phyloP scores from a whole-genome alignment of 2,329 filamentous ascomycete genomes.

The Xylariaceae sp. region DNA sequence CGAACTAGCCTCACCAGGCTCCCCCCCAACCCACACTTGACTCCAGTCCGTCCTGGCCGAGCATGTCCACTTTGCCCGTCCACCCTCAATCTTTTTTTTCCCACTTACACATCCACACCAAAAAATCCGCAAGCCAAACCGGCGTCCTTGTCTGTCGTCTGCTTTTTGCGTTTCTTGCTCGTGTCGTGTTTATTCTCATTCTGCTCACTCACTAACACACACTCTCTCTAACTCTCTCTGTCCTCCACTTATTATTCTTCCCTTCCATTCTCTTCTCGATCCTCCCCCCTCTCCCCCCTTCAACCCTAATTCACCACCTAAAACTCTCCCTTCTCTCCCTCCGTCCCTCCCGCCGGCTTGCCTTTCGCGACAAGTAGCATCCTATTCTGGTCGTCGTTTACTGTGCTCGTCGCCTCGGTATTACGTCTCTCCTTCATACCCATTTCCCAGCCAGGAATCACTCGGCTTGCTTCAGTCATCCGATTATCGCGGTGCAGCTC shows the following conservation, averaged over 20 bases:
- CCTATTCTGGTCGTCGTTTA: slow-evolving; percentile 33
- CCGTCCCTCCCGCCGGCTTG: slow-evolving; percentile 33
- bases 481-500: slow-evolving; percentile 22
- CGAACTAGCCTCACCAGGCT: too few relatives aligned
- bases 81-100: slow-evolving; percentile 29
- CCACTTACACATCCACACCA: slow-evolving; percentile 29
- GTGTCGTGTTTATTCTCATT: slow-evolving; percentile 36
- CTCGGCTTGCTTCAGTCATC: slow-evolving; percentile 23
- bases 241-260: slow-evolving; percentile 25
- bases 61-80: slow-evolving; percentile 22
- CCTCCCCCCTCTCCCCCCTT: slow-evolving; percentile 18
- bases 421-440: slow-evolving; percentile 27
- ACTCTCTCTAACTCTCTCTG: slow-evolving; percentile 20
- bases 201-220: slow-evolving; percentile 30
- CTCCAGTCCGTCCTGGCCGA: not conserved
- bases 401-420: slow-evolving; percentile 33
- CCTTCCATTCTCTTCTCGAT: slow-evolving; percentile 14
- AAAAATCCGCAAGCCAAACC: slow-evolving; percentile 30
- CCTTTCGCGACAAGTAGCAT: slow-evolving; percentile 36
- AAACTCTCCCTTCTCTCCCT: slow-evolving; percentile 18
- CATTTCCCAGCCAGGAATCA: slow-evolving; percentile 20
- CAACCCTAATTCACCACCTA: slow-evolving; percentile 28
- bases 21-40: too few relatives aligned
- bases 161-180: slow-evolving; percentile 29
- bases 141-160: slow-evolving; percentile 34